Evolutionary conservation across 768 basidiomycete species (phyloP).

Genomic region (Lentinula sp.): DNA sequence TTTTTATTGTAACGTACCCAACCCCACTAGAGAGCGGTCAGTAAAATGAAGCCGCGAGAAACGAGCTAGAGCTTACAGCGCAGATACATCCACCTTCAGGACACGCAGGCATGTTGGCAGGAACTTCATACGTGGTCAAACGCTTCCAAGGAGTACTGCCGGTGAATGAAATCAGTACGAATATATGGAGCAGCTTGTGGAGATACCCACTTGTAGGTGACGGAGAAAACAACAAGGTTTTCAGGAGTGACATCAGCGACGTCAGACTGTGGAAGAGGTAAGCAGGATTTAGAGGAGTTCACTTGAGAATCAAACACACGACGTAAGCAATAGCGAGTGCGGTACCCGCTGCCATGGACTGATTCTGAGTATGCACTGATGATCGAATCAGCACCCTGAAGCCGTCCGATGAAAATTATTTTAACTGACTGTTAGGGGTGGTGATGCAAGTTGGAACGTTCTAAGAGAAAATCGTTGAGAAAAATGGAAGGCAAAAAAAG

Average conservation of each 20-base stretch:
- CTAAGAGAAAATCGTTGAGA: conserved; percentile 13
- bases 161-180: neutral
- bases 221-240: conserved; percentile 47
- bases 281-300: neutral
- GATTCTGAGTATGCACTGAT: conserved; percentile 48
- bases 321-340: conserved; percentile 52
- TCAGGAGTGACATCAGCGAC: conserved; percentile 38
- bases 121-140: conserved; percentile 39
- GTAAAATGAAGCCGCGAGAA: neutral
- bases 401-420: neutral
- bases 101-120: conserved; percentile 43
- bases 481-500: neutral
- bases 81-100: conserved; percentile 41
- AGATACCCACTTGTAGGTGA: conserved; percentile 35
- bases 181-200: neutral
- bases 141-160: conserved; percentile 50
- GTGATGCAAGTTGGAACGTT: conserved; percentile 37
- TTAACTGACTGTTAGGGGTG: conserved; percentile 39
- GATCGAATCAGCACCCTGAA: neutral
- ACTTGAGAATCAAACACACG: conserved; percentile 18
- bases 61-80: conserved; percentile 3
- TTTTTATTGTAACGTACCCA: conserved; percentile 31
- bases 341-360: conserved; percentile 45
- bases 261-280: conserved; percentile 30
- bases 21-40: conserved; percentile 33